Percentiles rank a stretch among this genome's conserved stretches.
Conservation (phyloP, 345 rosid genomes). For the Brassica carinata region DNA sequence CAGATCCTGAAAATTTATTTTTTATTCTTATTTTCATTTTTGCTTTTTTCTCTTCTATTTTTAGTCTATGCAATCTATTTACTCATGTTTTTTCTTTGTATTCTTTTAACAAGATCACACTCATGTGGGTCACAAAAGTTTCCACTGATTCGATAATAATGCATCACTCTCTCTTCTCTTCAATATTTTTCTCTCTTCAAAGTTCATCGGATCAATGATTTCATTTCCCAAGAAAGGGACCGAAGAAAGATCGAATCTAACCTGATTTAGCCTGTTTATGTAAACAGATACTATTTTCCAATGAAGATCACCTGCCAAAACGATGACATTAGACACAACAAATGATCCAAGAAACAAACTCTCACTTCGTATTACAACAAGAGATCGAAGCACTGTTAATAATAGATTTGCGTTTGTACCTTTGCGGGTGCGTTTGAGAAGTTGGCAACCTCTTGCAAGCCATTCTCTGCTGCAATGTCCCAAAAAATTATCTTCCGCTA, state of each 20-base stretch:
- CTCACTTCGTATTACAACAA: background rate
- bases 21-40: slow-evolving; percentile 6
- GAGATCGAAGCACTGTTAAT: background rate
- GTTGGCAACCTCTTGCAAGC: slow-evolving; percentile 91
- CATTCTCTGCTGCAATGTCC: slow-evolving; percentile 83
- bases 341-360: slow-evolving; percentile 10
- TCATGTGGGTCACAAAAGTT: slow-evolving; percentile 26
- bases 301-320: slow-evolving; percentile 76
- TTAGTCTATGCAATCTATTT: slow-evolving; percentile 29
- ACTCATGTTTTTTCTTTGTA: slow-evolving; percentile 9
- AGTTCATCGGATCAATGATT: slow-evolving; percentile 26
- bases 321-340: background rate
- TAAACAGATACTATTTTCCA: slow-evolving; percentile 58
- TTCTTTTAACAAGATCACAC: slow-evolving; percentile 36
- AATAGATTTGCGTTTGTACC: slow-evolving; percentile 47
- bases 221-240: slow-evolving; percentile 6
- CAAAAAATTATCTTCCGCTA: slow-evolving; percentile 85
- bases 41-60: slow-evolving; percentile 29
- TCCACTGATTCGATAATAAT: slow-evolving; percentile 23
- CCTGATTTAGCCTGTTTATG: slow-evolving; percentile 81
- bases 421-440: slow-evolving; percentile 93
- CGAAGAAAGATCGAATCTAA: slow-evolving; percentile 13
- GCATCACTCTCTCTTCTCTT: background rate
- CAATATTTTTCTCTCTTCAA: slow-evolving; percentile 2
- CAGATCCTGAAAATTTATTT: background rate